phyloP scores from a whole-genome alignment of 768 basidiomycete genomes.

The Tulasnella sp. region DNA sequence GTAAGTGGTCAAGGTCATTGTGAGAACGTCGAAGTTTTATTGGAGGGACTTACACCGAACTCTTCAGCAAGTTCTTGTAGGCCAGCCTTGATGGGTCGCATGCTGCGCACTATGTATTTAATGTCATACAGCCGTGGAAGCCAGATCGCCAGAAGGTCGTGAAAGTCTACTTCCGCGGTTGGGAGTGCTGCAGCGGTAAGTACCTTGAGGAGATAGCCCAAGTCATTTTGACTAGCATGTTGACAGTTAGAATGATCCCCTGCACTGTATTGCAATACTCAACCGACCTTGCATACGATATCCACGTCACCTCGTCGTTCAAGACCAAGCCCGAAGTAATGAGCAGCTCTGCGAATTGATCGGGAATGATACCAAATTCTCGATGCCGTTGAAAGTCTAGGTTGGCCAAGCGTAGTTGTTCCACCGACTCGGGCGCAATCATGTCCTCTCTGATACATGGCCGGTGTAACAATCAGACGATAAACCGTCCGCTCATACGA shows the following conservation, averaged over 20 bases:
- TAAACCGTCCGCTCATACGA: neutral
- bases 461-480: constrained; percentile 4
- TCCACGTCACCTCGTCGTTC: constrained; percentile 83
- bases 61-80: constrained; percentile 95
- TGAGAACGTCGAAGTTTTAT: neutral
- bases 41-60: constrained; percentile 59
- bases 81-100: constrained; percentile 78
- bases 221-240: constrained; percentile 83
- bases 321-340: constrained; percentile 94
- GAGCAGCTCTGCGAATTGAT: constrained; percentile 93
- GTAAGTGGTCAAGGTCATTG: constrained; percentile 2
- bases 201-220: constrained; percentile 95
- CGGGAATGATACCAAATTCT: constrained; percentile 82
- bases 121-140: constrained; percentile 97
- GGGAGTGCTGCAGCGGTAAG: constrained; percentile 77
- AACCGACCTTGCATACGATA: constrained; percentile 91
- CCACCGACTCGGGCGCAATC: constrained; percentile 96
- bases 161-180: constrained; percentile 80
- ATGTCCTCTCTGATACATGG: constrained; percentile 77
- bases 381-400: constrained; percentile 92
- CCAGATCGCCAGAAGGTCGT: constrained; percentile 78
- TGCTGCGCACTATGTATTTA: constrained; percentile 85
- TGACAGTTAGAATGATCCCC: neutral
- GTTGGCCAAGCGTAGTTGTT: constrained; percentile 86
- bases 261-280: neutral